These are phyloP conservation scores for Teratosphaeriaceae sp. DNA, from an alignment of 2,329 filamentous ascomycete species.

Conservation along the genomic window DNA sequence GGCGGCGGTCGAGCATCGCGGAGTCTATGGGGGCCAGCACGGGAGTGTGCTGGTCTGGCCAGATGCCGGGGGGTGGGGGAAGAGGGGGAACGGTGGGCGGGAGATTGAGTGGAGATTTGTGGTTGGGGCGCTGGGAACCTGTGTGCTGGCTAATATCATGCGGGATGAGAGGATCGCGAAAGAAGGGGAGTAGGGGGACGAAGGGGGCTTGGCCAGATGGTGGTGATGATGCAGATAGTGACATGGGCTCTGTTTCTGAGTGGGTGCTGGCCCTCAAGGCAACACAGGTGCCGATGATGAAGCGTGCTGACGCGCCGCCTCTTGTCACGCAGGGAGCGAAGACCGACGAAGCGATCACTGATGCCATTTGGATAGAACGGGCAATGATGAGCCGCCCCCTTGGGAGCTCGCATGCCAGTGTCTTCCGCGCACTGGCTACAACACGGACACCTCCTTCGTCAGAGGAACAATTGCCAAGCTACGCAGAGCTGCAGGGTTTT, in stretches of 20 bases:
- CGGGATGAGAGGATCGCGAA: too few species aligned
- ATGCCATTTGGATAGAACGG: too few species aligned
- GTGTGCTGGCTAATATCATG: constrained; percentile 7
- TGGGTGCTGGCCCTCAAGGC: too few species aligned
- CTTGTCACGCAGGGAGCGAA: too few species aligned
- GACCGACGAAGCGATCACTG: too few species aligned
- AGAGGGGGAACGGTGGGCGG: constrained; percentile 7
- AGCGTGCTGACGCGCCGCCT: background rate
- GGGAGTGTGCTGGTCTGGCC: constrained; percentile 17
- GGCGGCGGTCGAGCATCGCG: constrained; percentile 14
- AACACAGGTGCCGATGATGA: too few species aligned
- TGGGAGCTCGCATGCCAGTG: too few species aligned
- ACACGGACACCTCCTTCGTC: background rate
- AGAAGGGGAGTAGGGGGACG: too few species aligned
- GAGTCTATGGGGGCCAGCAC: constrained; percentile 13
- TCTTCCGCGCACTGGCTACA: background rate
- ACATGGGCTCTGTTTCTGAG: too few species aligned
- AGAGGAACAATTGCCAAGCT: background rate
- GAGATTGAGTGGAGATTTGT: constrained; percentile 15
- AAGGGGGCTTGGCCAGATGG: background rate
- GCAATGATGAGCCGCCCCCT: too few species aligned
- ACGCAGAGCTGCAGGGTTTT: too few species aligned
- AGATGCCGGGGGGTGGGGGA: constrained; percentile 11
- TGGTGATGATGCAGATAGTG: too few species aligned
- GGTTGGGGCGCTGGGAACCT: constrained; percentile 16